Percentiles rank a stretch among this genome's conserved stretches.
phyloP scores from a whole-genome alignment of 345 rosid genomes.

The Salix exigua region DNA sequence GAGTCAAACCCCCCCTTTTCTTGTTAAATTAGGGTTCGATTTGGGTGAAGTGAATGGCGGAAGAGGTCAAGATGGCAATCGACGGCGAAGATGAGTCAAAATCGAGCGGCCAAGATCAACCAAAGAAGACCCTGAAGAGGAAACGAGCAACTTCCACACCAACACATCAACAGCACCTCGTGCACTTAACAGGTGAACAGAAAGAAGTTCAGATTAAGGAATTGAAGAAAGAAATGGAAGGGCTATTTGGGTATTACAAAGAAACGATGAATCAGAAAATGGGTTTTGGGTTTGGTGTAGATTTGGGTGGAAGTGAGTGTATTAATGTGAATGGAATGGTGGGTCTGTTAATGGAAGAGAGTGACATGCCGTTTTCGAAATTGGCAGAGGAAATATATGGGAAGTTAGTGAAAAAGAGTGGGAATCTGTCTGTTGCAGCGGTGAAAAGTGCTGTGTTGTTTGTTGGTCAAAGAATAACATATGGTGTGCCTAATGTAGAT shows the following conservation, averaged over 20 bases:
- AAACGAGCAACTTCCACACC: slow-evolving; percentile 42
- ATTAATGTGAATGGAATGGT: slow-evolving; percentile 46
- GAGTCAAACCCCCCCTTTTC: neutral
- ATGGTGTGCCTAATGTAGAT: slow-evolving; percentile 62
- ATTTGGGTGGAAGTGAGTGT: slow-evolving; percentile 22
- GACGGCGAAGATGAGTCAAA: slow-evolving; percentile 6
- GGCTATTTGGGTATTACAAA: slow-evolving; percentile 50
- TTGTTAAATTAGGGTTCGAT: neutral
- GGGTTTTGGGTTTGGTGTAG: slow-evolving; percentile 29
- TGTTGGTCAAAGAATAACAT: slow-evolving; percentile 72
- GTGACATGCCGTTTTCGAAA: slow-evolving; percentile 50
- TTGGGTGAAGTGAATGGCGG: neutral
- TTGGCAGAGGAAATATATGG: slow-evolving; percentile 51
- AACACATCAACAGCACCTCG: neutral
- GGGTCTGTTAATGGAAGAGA: slow-evolving; percentile 74
- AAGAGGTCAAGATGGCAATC: neutral
- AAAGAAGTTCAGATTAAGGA: slow-evolving; percentile 40
- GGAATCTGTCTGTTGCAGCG: slow-evolving; percentile 26
- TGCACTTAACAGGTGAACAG: slow-evolving; percentile 31
- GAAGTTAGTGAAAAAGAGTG: slow-evolving; percentile 21
- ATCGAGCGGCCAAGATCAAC: slow-evolving; percentile 17
- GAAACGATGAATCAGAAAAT: slow-evolving; percentile 36
- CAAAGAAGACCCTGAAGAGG: slow-evolving; percentile 46
- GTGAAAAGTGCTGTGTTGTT: slow-evolving; percentile 64
- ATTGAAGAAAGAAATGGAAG: slow-evolving; percentile 41